A percentile compares a stretch with the other conserved stretches of the same genome.
Conservation (phyloP, 192 early-diverging fungal genomes). For the Physocladia obscura region DNA sequence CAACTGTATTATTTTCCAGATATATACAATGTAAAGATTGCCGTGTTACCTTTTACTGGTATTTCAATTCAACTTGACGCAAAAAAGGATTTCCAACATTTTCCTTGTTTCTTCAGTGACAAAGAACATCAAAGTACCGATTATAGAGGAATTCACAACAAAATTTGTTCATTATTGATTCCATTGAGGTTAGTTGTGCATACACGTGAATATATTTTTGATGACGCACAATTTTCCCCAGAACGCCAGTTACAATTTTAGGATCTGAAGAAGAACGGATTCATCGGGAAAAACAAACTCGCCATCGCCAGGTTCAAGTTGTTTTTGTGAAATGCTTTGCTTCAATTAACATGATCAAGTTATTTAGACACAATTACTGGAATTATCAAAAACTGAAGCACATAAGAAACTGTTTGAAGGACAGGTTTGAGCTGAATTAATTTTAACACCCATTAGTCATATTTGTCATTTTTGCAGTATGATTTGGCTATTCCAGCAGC, state of each 20-base stretch:
- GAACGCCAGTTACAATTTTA: conserved; percentile 50
- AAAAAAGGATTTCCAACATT: not conserved
- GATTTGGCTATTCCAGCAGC: conserved; percentile 62
- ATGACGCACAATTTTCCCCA: conserved; percentile 16
- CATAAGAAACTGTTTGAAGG: conserved; percentile 61
- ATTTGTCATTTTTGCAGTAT: conserved; percentile 29
- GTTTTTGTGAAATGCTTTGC: not conserved
- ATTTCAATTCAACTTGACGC: too few species aligned
- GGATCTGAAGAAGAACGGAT: conserved; percentile 60
- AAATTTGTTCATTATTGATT: conserved; percentile 50
- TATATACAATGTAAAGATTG: conserved; percentile 59
- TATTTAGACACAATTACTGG: conserved; percentile 45
- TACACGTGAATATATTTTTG: too few species aligned
- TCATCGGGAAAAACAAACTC: conserved; percentile 42
- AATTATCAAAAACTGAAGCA: conserved; percentile 53
- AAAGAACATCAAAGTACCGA: conserved; percentile 54
- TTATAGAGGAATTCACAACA: conserved; percentile 52
- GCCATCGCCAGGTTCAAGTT: conserved; percentile 36
- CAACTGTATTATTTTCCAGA: conserved; percentile 3
- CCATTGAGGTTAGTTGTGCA: conserved; percentile 53
- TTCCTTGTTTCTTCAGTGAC: conserved; percentile 31
- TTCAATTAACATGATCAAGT: not conserved
- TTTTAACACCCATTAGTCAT: conserved; percentile 1
- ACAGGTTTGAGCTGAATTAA: conserved; percentile 31
- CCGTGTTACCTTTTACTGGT: conserved; percentile 61